These are phyloP conservation scores for Xylariaceae sp. DNA, from an alignment of 2,329 filamentous ascomycete species.

Conservation along the genomic window DNA sequence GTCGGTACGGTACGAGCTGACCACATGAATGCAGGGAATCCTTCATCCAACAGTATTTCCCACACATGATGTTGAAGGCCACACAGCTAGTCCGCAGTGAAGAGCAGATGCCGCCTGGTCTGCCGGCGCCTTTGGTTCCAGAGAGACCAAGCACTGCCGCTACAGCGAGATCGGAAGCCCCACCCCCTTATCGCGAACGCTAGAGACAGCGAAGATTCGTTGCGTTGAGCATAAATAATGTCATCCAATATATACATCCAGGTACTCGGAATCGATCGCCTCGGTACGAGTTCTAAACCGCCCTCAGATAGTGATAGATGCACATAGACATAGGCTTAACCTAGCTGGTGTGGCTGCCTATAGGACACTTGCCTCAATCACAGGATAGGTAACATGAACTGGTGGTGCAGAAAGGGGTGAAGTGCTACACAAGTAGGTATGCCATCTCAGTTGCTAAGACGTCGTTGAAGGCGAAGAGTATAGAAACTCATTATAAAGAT, in stretches of 20 bases:
- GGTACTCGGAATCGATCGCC: no score
- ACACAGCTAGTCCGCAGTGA: slow-evolving; percentile 15
- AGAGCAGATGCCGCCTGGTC: neutral
- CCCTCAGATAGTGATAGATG: no score
- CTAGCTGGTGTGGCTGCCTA: no score
- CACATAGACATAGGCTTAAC: no score
- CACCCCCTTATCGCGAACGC: slow-evolving; percentile 15
- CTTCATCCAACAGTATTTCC: slow-evolving; percentile 72
- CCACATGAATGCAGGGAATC: slow-evolving; percentile 50
- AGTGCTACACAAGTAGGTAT: no score
- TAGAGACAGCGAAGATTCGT: slow-evolving; percentile 11
- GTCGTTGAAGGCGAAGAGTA: no score
- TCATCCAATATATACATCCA: neutral
- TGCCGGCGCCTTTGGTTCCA: slow-evolving; percentile 8
- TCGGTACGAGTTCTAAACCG: no score
- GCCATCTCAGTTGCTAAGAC: no score
- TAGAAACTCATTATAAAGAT: no score
- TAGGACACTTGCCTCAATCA: no score
- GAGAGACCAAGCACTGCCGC: neutral
- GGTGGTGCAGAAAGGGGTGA: no score
- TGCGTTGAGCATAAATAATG: neutral
- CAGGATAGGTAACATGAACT: no score
- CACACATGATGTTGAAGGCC: slow-evolving; percentile 58
- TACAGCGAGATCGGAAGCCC: slow-evolving; percentile 4
- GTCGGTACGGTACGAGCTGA: neutral